Base-by-base conservation (phyloP, 331 rosid genomes). In the Acacia pycnantha region DNA sequence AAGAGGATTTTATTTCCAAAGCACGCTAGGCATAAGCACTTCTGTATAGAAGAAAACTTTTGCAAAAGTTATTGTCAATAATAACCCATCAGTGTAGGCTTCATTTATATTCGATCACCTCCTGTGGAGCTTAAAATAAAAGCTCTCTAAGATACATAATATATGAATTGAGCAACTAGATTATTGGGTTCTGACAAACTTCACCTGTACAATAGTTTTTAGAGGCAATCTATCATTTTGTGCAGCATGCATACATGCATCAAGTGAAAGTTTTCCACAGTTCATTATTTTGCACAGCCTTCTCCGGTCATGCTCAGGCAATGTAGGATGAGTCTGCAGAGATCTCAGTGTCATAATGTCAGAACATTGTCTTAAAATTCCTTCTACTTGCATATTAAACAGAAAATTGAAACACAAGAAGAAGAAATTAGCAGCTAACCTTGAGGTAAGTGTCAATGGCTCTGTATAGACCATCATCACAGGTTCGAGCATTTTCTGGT, bases 171-270 rank as follows among this genome's bases (percentile, higher is more conserved):
- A 41, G 72, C 74, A 29, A 74, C 26, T 59, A 79, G 70, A 77
- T 80, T 71, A 61, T 59, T 69, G 70, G 53, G 74, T 75, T 84
- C 71, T 26, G 35, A 66, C 29, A 73, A 79, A 72, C 74, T 67
- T 81, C 88, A 95, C 99, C 98, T 92, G 98, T 81, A 93, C 88
- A 82, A 90, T 72, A 10, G 91, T 93, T 92, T 94, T 79, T 80
- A 93, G 87, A 76, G 99, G 98, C 90, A 95, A 87, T 73, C 99
- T 87, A 54, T 95, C 99, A 70, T 95, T 95, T 83, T 90, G 99
- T 74, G 99, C 98, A 16, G 97, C 97, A 73, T 93, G 99, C 79
- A 81, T 81, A 80, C 99, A 88, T 66, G 97, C 99, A 72, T 95
- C 99, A 70, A 93, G 92, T 24, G 99, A 95, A 41, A 95, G 89